Conservation (phyloP, 1,139 yeast genomes). For the Meyerozyma athensensis region DNA sequence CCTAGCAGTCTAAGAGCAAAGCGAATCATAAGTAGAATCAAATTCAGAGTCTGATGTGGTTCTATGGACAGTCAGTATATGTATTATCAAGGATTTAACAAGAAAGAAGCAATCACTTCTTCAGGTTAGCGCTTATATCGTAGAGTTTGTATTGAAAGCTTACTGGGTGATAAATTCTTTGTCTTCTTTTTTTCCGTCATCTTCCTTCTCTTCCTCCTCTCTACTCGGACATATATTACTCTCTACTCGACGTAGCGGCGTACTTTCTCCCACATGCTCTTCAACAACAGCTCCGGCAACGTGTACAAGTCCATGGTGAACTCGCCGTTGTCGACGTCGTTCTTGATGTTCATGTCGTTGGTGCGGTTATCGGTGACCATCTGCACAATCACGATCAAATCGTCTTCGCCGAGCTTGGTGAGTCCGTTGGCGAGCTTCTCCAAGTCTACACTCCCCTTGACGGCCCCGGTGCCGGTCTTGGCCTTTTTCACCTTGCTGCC, state of each 20-base stretch:
- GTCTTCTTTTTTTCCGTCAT: no score
- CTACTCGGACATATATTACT: no score
- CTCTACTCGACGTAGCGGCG: conserved; percentile 11
- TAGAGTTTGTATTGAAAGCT: no score
- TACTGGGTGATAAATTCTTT: no score
- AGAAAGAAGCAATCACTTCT: no score
- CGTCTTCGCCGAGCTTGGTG: conserved; percentile 87
- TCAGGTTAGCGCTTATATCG: no score
- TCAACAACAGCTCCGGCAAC: conserved; percentile 84
- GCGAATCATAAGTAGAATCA: no score
- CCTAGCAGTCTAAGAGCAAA: conserved; percentile 14
- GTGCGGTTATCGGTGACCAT: conserved; percentile 97
- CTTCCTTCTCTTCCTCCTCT: no score
- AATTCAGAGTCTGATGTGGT: no score
- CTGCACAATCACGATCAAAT: conserved; percentile 88
- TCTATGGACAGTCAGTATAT: no score
- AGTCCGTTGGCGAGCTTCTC: conserved; percentile 89
- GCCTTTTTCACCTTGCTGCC: conserved; percentile 57
- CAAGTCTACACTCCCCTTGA: conserved; percentile 74
- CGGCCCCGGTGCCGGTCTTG: conserved; percentile 46
- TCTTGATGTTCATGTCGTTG: conserved; percentile 91
- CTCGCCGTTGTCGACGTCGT: conserved; percentile 95
- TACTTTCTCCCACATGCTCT: conserved; percentile 84
- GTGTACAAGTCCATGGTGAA: conserved; percentile 95
- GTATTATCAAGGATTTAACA: no score